These are phyloP conservation scores for Mucor plumbeus DNA, from an alignment of 371 early-diverging fungal species.

Conservation along the genomic window DNA sequence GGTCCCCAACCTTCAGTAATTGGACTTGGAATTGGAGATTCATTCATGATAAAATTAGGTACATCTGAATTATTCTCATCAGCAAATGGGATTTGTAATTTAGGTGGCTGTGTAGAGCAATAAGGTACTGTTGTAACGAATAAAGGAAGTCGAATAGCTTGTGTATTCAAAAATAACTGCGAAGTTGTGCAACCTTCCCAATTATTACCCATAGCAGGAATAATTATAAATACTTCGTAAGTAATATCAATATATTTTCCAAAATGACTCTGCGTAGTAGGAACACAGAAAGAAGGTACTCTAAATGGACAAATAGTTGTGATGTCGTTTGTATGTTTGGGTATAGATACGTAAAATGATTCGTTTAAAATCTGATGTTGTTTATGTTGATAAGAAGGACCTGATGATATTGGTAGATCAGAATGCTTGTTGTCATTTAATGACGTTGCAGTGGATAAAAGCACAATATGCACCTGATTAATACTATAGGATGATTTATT, in stretches of 20 bases:
- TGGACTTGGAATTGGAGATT: conserved; percentile 43
- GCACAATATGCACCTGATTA: conserved; percentile 38
- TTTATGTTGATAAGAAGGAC: conserved; percentile 30
- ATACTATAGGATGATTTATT: conserved; percentile 46
- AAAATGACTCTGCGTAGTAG: conserved; percentile 40
- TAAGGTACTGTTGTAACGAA: conserved; percentile 43
- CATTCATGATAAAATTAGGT: conserved; percentile 39
- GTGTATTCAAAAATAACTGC: conserved; percentile 14
- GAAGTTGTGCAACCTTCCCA: neutral
- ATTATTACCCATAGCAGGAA: conserved; percentile 31
- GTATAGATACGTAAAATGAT: conserved; percentile 36
- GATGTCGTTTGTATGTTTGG: conserved; percentile 28
- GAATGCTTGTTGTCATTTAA: conserved; percentile 13
- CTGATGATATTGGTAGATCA: conserved; percentile 14
- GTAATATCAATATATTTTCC: conserved; percentile 36
- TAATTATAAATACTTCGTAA: conserved; percentile 41
- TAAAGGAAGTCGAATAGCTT: conserved; percentile 34
- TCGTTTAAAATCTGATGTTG: conserved; percentile 38
- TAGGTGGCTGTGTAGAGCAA: conserved; percentile 26
- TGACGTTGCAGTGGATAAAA: conserved; percentile 36
- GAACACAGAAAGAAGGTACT: conserved; percentile 41
- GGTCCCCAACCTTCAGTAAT: conserved; percentile 25
- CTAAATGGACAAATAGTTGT: conserved; percentile 40
- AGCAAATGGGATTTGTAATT: conserved; percentile 36
- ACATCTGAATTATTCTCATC: conserved; percentile 16